Conservation (phyloP, 441 rosid genomes). For the Euphorbia celastroides region DNA sequence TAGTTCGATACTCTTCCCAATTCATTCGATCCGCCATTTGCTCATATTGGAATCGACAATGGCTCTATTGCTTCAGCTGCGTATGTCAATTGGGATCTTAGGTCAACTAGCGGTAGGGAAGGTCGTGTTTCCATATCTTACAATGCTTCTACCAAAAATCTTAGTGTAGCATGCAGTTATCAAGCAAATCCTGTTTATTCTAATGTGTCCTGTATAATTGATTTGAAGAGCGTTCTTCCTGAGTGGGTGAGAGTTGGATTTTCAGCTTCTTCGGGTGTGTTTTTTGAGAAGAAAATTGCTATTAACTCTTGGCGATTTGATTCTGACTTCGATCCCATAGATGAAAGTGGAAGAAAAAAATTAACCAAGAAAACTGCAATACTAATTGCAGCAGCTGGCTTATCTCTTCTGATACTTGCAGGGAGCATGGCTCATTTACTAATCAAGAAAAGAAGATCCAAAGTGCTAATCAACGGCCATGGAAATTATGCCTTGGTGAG, state of each 20-base stretch:
- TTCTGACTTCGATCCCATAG: background rate
- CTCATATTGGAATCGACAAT: slow-evolving; percentile 3
- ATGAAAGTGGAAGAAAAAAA: background rate
- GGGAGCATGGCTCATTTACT: background rate
- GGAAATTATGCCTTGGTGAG: background rate
- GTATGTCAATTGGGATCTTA: background rate
- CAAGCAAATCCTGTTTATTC: background rate
- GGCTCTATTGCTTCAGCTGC: background rate
- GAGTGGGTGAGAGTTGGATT: background rate
- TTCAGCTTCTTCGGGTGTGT: background rate
- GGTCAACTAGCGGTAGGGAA: background rate
- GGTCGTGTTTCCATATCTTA: slow-evolving; percentile 1
- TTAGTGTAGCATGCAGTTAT: slow-evolving; percentile 1
- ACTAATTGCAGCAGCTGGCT: background rate
- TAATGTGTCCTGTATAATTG: background rate
- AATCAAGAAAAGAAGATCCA: background rate
- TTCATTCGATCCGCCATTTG: background rate
- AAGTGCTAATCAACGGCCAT: background rate
- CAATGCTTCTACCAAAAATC: background rate
- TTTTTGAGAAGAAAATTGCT: background rate
- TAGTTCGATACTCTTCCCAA: slow-evolving; percentile 8
- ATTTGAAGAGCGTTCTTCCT: background rate
- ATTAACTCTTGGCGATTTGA: slow-evolving; percentile 2
- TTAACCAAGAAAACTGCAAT: background rate
- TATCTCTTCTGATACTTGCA: background rate